Evolutionary conservation across 2,329 filamentous ascomycete species (phyloP).

Genomic region (Ascomycota sp.): DNA sequence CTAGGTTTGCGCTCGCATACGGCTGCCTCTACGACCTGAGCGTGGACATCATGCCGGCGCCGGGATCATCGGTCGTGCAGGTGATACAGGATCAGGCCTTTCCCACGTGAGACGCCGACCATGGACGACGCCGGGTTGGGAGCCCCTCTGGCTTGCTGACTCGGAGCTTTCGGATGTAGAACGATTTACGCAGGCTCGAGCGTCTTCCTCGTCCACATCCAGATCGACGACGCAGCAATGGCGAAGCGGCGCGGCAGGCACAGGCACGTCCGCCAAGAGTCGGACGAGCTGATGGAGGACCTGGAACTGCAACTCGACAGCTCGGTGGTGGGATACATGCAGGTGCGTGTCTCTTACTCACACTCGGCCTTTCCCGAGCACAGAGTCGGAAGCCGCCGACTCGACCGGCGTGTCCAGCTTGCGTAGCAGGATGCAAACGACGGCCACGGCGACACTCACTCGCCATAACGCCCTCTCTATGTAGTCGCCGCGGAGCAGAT

Average conservation of each 20-base stretch:
- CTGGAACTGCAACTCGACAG: constrained; percentile 35
- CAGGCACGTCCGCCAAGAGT: constrained; percentile 16
- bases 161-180: constrained; percentile 13
- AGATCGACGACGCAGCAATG: constrained; percentile 10
- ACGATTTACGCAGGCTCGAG: constrained; percentile 21
- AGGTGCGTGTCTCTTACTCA: constrained; percentile 29
- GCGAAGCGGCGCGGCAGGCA: constrained; percentile 1
- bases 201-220: constrained; percentile 26
- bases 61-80: constrained; percentile 21
- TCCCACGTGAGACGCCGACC: constrained; percentile 17
- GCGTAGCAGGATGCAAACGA: constrained; percentile 31
- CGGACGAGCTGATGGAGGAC: constrained; percentile 37
- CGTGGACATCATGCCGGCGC: constrained; percentile 22
- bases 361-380: constrained; percentile 32
- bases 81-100: constrained; percentile 23
- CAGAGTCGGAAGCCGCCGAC: constrained; percentile 4
- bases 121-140: background rate
- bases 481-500: constrained; percentile 26
- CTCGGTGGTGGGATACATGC: constrained; percentile 25
- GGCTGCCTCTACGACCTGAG: constrained; percentile 28
- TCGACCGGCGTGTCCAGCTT: constrained; percentile 15
- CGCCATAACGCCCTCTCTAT: constrained; percentile 24
- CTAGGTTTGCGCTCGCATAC: constrained; percentile 14
- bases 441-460: constrained; percentile 27
- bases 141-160: constrained; percentile 1